Evolutionary conservation across 108 stramenopile species (phyloP).

Genomic region (Schizochytrium sp.): DNA sequence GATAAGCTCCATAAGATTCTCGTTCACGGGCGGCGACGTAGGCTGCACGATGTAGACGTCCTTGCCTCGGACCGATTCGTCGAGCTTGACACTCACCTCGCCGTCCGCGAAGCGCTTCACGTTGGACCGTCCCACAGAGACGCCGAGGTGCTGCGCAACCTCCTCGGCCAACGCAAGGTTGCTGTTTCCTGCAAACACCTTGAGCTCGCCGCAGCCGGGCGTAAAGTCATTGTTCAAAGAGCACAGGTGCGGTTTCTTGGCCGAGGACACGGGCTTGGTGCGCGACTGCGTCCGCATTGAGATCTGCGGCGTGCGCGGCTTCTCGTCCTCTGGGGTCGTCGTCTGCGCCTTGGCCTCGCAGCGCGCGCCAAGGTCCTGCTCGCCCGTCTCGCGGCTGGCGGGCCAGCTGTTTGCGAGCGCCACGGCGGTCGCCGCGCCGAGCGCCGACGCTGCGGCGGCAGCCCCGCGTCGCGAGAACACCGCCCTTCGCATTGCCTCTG

Average conservation of each 20-base stretch:
- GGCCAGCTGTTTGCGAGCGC: too few relatives aligned
- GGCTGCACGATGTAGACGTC: conserved; percentile 37
- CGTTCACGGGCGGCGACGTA: conserved; percentile 29
- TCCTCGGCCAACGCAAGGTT: conserved; percentile 88
- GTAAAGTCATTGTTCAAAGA: not conserved
- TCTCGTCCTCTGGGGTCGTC: too few relatives aligned
- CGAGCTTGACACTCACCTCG: conserved; percentile 22
- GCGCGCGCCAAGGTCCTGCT: too few relatives aligned
- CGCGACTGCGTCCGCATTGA: not conserved
- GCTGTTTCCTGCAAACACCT: conserved; percentile 93
- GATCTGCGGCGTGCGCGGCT: too few relatives aligned
- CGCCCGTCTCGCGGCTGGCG: too few relatives aligned
- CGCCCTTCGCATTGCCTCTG: too few relatives aligned
- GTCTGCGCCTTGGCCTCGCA: too few relatives aligned
- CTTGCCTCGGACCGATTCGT: conserved; percentile 23
- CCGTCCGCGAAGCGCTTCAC: conserved; percentile 33
- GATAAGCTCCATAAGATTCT: conserved; percentile 30
- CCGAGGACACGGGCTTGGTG: not conserved
- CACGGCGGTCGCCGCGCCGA: too few relatives aligned
- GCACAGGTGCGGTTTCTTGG: not conserved
- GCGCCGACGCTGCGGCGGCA: too few relatives aligned
- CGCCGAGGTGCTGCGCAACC: conserved; percentile 80
- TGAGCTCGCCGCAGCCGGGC: conserved; percentile 44
- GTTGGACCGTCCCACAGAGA: conserved; percentile 70
- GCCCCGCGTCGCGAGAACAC: too few relatives aligned